Conservation (phyloP, 2,329 filamentous ascomycete genomes). For the Penicillium sp. region DNA sequence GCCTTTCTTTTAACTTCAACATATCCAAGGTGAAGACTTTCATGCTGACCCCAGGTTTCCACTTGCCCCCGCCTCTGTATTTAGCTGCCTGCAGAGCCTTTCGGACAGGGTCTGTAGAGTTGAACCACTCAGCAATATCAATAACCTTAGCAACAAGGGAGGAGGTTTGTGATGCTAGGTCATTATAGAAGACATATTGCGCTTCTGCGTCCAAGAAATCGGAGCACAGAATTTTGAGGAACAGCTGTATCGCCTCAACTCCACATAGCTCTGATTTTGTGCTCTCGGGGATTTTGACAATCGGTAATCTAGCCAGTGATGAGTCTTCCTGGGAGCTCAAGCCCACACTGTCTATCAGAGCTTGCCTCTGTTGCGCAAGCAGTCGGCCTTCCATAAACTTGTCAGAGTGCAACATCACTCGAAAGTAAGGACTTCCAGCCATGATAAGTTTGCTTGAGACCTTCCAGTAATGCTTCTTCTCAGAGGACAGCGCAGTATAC, state of each 20-base stretch:
- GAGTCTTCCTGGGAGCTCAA: neutral
- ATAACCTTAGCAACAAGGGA: conserved; percentile 38
- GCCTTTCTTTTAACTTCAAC: conserved; percentile 42
- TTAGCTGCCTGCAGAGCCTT: conserved; percentile 26
- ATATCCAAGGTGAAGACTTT: conserved; percentile 29
- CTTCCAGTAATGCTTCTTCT: conserved; percentile 33
- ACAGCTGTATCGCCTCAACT: conserved; percentile 38
- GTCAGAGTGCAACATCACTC: conserved; percentile 43
- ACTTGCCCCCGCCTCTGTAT: conserved; percentile 39
- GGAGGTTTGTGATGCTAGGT: conserved; percentile 32
- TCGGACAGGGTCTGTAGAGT: conserved; percentile 33
- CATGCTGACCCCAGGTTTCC: conserved; percentile 25
- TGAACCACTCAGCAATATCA: conserved; percentile 40
- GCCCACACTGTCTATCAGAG: conserved; percentile 2
- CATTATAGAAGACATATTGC: conserved; percentile 25
- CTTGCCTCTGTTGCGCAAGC: conserved; percentile 36
- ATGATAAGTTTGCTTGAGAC: conserved; percentile 39
- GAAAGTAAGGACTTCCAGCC: conserved; percentile 44
- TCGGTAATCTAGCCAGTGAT: conserved; percentile 26
- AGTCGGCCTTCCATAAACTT: conserved; percentile 48
- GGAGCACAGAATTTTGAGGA: conserved; percentile 37
- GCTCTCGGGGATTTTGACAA: conserved; percentile 31
- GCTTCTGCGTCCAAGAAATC: conserved; percentile 29
- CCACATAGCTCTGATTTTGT: conserved; percentile 32
- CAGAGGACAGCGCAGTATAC: conserved; percentile 25